Base-by-base conservation (phyloP, 2,329 filamentous ascomycete genomes). In the Colletotrichum chlorophyti region DNA sequence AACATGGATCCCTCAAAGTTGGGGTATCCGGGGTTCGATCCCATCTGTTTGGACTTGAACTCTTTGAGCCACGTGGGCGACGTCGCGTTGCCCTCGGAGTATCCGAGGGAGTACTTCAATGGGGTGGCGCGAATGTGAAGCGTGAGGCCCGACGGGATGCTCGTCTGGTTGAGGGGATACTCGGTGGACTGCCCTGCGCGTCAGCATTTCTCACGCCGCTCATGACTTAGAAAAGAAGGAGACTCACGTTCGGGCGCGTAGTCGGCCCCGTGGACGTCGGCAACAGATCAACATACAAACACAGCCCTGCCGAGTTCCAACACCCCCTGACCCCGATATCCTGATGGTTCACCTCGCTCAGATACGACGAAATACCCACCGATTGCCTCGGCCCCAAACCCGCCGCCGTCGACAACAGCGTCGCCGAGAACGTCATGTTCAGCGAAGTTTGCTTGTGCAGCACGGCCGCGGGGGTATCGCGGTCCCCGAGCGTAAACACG, bases 361-460 rank as follows among this genome's bases (percentile, higher is more conserved):
- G 58, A 24, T 69, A 70, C 6, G 65, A 59, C 6, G 68, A 66
- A 14, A 70, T 61, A 0, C 68, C 68, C 3, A 70, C 54, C 6
- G 65, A 64, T 31, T 70, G 65, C 3, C 57, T 51, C 2, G 60
- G 53, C 1, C 63, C 64, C 2, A 69, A 41, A 2, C 51, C 54
- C 12, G 55, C 60, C 1, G 58, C 35, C 2, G 60, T 65, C 1
- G 57, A 38, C 7, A 63, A 29, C 17, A 67, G 26, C 7, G 54
- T 66, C 10, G 67, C 66, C 1, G 66, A 60, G 23, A 68, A 70
- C 1, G 67, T 69, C 66, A 70, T 70, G 47, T 71, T 71, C 29
- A 69, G 27, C 7, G 65, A 69, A 23, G 62, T 68, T 48, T 71
- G 68, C 53, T 71, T 71, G 5, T 64, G 65, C 7, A 71, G 54